Evolutionary conservation across 2,329 filamentous ascomycete genomes (phyloP).

Genomic region (Pseudogymnoascus sp.): DNA sequence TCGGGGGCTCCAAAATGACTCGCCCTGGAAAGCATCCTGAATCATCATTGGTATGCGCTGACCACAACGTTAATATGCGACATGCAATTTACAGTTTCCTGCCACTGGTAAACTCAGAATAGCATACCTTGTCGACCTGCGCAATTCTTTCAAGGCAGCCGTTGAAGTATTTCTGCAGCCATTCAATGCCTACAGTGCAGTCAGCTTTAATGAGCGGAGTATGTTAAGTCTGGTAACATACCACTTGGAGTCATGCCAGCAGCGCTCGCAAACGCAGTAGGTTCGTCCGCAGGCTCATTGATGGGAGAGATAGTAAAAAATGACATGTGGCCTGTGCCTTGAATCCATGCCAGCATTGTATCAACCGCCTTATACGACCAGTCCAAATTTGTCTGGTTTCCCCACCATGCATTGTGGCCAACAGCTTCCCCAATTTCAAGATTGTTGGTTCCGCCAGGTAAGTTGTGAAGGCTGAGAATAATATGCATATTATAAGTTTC

Average conservation of each 20-base stretch:
- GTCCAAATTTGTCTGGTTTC: constrained; percentile 28
- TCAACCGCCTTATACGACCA: constrained; percentile 28
- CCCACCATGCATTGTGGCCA: constrained; percentile 29
- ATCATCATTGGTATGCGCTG: constrained; percentile 27
- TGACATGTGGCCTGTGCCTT: constrained; percentile 8
- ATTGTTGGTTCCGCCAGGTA: constrained; percentile 18
- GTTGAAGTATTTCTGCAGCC: constrained; percentile 28
- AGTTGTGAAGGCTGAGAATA: constrained; percentile 27
- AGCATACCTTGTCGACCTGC: constrained; percentile 18
- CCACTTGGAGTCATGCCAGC: neutral
- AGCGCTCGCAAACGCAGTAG: neutral
- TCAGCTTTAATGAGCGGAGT: neutral
- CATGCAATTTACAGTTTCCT: neutral
- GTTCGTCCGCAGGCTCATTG: neutral
- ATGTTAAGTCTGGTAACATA: neutral
- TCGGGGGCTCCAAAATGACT: constrained; percentile 23
- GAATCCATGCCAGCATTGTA: constrained; percentile 27
- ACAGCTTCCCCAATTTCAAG: constrained; percentile 27
- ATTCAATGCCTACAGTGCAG: constrained; percentile 12
- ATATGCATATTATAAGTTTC: constrained; percentile 28
- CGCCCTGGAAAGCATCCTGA: constrained; percentile 26
- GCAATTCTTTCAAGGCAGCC: constrained; percentile 22
- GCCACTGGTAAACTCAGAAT: neutral
- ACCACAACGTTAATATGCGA: neutral
- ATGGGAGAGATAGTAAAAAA: neutral